Evolutionary conservation across 1,139 yeast species (phyloP), one percentile per base, ranked within the genome.

Genomic region (Candida anutae): DNA sequence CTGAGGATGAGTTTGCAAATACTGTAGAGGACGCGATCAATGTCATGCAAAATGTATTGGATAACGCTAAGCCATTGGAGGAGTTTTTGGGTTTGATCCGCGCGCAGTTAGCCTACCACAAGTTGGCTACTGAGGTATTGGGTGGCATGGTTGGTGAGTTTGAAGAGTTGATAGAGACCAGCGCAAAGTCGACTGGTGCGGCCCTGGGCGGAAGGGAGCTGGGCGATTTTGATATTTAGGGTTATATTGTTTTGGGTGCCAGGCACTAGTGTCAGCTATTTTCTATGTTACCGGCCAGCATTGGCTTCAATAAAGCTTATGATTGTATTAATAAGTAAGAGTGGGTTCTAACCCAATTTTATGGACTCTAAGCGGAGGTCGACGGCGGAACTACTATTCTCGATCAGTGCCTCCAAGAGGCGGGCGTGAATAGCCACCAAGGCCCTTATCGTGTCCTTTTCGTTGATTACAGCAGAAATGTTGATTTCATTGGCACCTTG

Each of bases 401-500:
- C 43, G 50, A 26, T 38, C 24, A 42, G 43, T 3, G 58, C 67
- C 46, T 79, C 80, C 39, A 90, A 60, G 36, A 90, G 59, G 35
- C 74, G 76, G 28, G 81, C 82, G 50, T 90, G 98, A 35, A 90
- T 76, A 4, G 90, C 80, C 48, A 77, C 77, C 39, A 90, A 68
- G 2, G 97, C 97, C 50, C 84, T 79, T 26, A 85, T 62, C 9
- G 94, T 78, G 47, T 90, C 94, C 34, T 63, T 62, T 42, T 82
- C 87, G 40, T 81, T 84, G 35, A 90, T 85, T 32, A 90, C 98
- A 36, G 97, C 94, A 22, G 95, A 83, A 31, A 90, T 90, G 54
- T 90, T 90, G 45, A 90, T 90, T 58, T 90, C 98, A 49, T 90
- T 88, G 19, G 98, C 96, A 42, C 98, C 98, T 65, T 90, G 98